Conservation (phyloP, 163 green algal species). For the Prototheca cutis region DNA sequence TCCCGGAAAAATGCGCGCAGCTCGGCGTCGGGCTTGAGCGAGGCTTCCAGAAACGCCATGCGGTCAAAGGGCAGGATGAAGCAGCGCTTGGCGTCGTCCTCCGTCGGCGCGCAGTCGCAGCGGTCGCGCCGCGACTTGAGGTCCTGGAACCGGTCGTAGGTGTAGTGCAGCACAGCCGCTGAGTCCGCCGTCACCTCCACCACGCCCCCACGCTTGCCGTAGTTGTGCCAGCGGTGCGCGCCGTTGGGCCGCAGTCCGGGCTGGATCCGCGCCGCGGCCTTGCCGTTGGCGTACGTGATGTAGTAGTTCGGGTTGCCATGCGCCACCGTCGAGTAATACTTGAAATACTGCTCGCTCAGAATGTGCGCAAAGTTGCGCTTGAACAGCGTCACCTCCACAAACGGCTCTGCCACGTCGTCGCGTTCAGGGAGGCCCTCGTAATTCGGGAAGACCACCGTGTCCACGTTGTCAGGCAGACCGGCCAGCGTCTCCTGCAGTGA, state of each 20-base stretch:
- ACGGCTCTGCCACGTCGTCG: constrained; percentile 56
- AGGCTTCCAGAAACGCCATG: constrained; percentile 58
- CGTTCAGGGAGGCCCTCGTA: constrained; percentile 64
- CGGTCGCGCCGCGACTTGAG: constrained; percentile 64
- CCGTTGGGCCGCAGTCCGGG: constrained; percentile 63
- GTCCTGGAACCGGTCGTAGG: constrained; percentile 69
- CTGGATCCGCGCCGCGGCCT: constrained; percentile 55
- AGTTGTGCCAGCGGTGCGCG: constrained; percentile 67
- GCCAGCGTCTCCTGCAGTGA: constrained; percentile 45
- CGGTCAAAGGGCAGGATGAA: constrained; percentile 83
- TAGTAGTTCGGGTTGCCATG: constrained; percentile 83
- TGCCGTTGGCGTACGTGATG: constrained; percentile 75
- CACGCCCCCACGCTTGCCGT: constrained; percentile 35
- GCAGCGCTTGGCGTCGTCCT: constrained; percentile 70
- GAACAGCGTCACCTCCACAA: constrained; percentile 72
- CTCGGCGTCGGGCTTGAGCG: constrained; percentile 46
- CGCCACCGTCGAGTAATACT: constrained; percentile 46
- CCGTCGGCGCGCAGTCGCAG: constrained; percentile 67
- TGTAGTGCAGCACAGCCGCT: constrained; percentile 72
- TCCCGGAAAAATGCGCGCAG: constrained; percentile 63
- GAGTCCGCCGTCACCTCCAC: constrained; percentile 51
- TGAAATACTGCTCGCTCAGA: constrained; percentile 53
- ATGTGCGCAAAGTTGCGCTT: constrained; percentile 70
- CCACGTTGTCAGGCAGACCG: constrained; percentile 29
- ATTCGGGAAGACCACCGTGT: constrained; percentile 75